phyloP scores from a whole-genome alignment of 768 basidiomycete species.

The Leccinellum rugosiceps region DNA sequence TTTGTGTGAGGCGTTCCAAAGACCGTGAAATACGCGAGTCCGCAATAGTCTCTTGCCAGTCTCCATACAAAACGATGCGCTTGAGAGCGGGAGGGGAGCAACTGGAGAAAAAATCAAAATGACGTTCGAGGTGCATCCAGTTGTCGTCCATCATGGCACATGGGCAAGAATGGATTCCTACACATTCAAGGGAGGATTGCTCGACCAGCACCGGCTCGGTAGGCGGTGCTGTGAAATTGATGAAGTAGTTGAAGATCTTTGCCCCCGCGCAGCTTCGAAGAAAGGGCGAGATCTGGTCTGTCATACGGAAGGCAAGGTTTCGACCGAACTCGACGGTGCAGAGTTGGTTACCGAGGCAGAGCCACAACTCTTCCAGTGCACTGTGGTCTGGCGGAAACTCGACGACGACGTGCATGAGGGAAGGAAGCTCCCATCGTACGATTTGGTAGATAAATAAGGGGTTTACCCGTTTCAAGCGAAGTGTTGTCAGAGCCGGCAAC shows the following conservation, averaged over 20 bases:
- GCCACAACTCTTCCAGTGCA: conserved; percentile 47
- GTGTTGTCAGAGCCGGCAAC: conserved; percentile 48
- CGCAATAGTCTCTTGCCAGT: conserved; percentile 43
- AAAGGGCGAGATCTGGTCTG: conserved; percentile 46
- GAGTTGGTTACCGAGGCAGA: conserved; percentile 47
- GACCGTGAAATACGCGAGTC: conserved; percentile 38
- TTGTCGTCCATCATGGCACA: conserved; percentile 41
- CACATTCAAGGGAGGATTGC: conserved; percentile 36
- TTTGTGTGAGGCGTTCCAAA: conserved; percentile 31
- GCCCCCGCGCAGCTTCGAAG: conserved; percentile 46
- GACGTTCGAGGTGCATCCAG: conserved; percentile 32
- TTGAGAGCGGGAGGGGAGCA: conserved; percentile 44
- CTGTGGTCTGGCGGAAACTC: conserved; percentile 42
- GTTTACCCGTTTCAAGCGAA: conserved; percentile 50
- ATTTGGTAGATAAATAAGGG: conserved; percentile 52
- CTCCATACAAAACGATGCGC: conserved; percentile 47
- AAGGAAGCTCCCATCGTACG: conserved; percentile 48
- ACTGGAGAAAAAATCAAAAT: conserved; percentile 45
- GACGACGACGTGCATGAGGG: conserved; percentile 48
- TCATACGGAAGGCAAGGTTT: conserved; percentile 50
- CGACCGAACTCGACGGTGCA: conserved; percentile 55
- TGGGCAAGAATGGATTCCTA: conserved; percentile 51
- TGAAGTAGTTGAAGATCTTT: conserved; percentile 51
- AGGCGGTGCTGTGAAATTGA: conserved; percentile 44
- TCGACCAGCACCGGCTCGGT: conserved; percentile 16